A percentile compares a stretch with the other conserved stretches of the same genome.
These are phyloP conservation scores for Pyrenophora graminea DNA, from an alignment of 2,329 filamentous ascomycete species.

Conservation along the genomic window DNA sequence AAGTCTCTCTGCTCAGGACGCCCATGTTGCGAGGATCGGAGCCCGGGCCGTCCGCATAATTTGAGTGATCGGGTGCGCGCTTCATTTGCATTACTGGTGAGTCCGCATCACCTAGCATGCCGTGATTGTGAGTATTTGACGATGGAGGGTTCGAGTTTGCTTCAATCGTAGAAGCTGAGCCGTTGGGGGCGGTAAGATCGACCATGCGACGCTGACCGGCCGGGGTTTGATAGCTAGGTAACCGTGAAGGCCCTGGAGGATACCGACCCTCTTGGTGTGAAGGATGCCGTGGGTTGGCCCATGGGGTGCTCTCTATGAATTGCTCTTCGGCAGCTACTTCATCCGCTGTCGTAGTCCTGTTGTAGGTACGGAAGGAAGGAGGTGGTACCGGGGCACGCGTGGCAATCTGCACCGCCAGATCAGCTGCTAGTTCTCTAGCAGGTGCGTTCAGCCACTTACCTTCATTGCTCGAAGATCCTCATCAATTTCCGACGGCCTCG, in stretches of 20 bases:
- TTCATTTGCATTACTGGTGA: slow-evolving; percentile 47
- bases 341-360: slow-evolving; percentile 48
- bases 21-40: slow-evolving; percentile 32
- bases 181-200: slow-evolving; percentile 42
- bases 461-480: slow-evolving; percentile 89
- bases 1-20: slow-evolving; percentile 32
- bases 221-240: slow-evolving; percentile 44
- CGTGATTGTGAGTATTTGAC: slow-evolving; percentile 34
- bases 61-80: slow-evolving; percentile 36
- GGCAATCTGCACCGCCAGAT: slow-evolving; percentile 37
- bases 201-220: slow-evolving; percentile 43
- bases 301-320: slow-evolving; percentile 86
- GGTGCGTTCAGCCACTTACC: slow-evolving; percentile 59
- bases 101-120: slow-evolving; percentile 39
- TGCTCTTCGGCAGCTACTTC: slow-evolving; percentile 75
- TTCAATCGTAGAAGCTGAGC: slow-evolving; percentile 48
- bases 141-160: slow-evolving; percentile 47
- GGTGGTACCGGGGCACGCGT: slow-evolving; percentile 38
- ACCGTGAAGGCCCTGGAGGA: slow-evolving; percentile 30
- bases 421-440: slow-evolving; percentile 25
- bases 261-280: slow-evolving; percentile 46
- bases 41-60: slow-evolving; percentile 33
- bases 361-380: slow-evolving; percentile 41
- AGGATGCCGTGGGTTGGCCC: slow-evolving; percentile 78
- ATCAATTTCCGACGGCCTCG: slow-evolving; percentile 74